Conservation (phyloP, 495 filamentous ascomycete genomes). For the Peziza echinospora region DNA sequence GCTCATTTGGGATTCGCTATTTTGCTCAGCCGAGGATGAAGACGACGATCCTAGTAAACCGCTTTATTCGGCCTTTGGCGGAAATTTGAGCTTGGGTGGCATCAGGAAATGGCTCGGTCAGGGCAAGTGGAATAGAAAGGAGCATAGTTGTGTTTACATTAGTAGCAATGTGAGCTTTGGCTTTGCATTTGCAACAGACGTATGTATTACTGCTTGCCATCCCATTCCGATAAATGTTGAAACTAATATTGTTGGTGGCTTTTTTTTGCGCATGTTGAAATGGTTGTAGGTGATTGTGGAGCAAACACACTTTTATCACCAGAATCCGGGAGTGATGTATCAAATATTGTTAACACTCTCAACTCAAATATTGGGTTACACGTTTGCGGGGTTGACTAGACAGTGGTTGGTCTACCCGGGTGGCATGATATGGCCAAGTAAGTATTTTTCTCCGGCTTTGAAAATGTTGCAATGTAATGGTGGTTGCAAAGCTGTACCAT, state of each 20-base stretch:
- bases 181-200: slow-evolving; percentile 65
- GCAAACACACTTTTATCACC: slow-evolving; percentile 70
- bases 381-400: slow-evolving; percentile 59
- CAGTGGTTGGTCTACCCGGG: slow-evolving; percentile 61
- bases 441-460: background rate
- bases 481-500: no score
- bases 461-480: no score
- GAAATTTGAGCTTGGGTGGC: slow-evolving; percentile 18
- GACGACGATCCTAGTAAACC: background rate
- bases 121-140: slow-evolving; percentile 67
- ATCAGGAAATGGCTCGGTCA: slow-evolving; percentile 55
- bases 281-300: slow-evolving; percentile 47
- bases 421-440: slow-evolving; percentile 69
- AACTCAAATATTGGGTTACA: slow-evolving; percentile 66
- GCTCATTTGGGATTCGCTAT: slow-evolving; percentile 47
- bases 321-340: slow-evolving; percentile 49
- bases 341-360: slow-evolving; percentile 63
- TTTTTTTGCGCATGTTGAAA: background rate
- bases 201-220: slow-evolving; percentile 15
- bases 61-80: slow-evolving; percentile 1
- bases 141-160: slow-evolving; percentile 71
- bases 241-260: no score
- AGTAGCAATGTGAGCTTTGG: slow-evolving; percentile 83
- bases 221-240: no score
- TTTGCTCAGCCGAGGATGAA: slow-evolving; percentile 17